Evolutionary conservation across 2,329 filamentous ascomycete genomes (phyloP).

Genomic region (Diplodia sapinea): DNA sequence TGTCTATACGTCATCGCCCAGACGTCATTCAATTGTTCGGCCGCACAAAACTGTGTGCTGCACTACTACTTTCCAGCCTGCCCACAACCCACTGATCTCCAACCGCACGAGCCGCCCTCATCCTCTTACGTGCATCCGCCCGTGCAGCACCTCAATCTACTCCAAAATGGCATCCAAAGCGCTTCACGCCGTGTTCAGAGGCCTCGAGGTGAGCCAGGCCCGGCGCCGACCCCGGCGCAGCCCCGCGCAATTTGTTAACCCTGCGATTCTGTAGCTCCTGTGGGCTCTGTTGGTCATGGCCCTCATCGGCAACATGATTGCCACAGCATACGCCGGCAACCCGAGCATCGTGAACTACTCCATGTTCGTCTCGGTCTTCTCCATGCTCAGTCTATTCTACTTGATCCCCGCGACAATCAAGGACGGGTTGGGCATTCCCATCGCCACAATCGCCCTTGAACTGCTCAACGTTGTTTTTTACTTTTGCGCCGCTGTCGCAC

Average conservation of each 20-base stretch:
- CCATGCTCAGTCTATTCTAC: slow-evolving; percentile 69
- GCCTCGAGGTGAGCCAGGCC: slow-evolving; percentile 47
- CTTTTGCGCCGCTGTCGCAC: slow-evolving; percentile 72
- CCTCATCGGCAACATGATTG: slow-evolving; percentile 68
- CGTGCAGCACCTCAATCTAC: slow-evolving; percentile 33
- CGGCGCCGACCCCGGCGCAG: neutral
- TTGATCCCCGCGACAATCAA: slow-evolving; percentile 64
- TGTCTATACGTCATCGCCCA: slow-evolving; percentile 14
- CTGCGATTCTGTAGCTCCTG: slow-evolving; percentile 56
- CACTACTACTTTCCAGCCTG: slow-evolving; percentile 9
- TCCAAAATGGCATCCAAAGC: slow-evolving; percentile 48
- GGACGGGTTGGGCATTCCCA: slow-evolving; percentile 58
- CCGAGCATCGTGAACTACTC: slow-evolving; percentile 64
- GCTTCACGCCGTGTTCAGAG: slow-evolving; percentile 50
- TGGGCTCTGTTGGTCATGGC: slow-evolving; percentile 66
- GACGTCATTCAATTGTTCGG: slow-evolving; percentile 23
- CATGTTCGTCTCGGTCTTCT: slow-evolving; percentile 72
- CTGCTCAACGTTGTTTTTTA: slow-evolving; percentile 68
- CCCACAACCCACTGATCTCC: slow-evolving; percentile 11
- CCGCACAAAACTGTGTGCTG: slow-evolving; percentile 14
- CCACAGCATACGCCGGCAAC: slow-evolving; percentile 58
- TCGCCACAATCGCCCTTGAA: slow-evolving; percentile 64
- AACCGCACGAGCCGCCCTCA: slow-evolving; percentile 10
- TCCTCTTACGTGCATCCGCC: slow-evolving; percentile 27
- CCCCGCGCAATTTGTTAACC: slow-evolving; percentile 26